Evolutionary conservation across 345 rosid species (phyloP).

Genomic region (Physaria fendleri): DNA sequence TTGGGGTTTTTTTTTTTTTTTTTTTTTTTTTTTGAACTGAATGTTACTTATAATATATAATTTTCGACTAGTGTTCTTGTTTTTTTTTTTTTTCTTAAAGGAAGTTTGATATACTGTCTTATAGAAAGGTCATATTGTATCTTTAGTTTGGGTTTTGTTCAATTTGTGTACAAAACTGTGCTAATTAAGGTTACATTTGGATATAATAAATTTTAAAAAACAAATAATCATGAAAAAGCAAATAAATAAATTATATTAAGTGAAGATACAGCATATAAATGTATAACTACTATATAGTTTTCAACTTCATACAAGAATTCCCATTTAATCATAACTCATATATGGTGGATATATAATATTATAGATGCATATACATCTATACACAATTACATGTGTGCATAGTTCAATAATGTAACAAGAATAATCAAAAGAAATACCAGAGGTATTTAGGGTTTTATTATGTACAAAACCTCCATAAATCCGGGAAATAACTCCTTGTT

Average conservation of each 20-base stretch:
- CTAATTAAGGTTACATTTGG: not conserved
- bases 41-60: not conserved
- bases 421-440: slow-evolving; percentile 27
- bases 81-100: not conserved
- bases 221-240: not conserved
- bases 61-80: not conserved
- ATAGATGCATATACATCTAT: slow-evolving; percentile 1
- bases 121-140: not conserved
- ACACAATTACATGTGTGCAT: not conserved
- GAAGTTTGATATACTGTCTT: not conserved
- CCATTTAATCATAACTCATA: not conserved
- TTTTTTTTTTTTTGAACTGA: too few species aligned
- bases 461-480: slow-evolving; percentile 46
- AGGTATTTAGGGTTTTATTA: slow-evolving; percentile 39
- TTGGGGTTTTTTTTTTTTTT: too few species aligned
- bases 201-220: not conserved
- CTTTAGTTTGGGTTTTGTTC: not conserved
- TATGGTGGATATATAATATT: not conserved
- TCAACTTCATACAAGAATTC: not conserved
- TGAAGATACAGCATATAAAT: not conserved
- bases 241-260: not conserved
- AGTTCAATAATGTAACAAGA: slow-evolving; percentile 15
- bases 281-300: not conserved
- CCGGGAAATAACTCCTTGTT: slow-evolving; percentile 24
- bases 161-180: not conserved